Base-by-base conservation (phyloP, 1,284 basidiomycete species). In the Cryptococcus jaspeensis region DNA sequence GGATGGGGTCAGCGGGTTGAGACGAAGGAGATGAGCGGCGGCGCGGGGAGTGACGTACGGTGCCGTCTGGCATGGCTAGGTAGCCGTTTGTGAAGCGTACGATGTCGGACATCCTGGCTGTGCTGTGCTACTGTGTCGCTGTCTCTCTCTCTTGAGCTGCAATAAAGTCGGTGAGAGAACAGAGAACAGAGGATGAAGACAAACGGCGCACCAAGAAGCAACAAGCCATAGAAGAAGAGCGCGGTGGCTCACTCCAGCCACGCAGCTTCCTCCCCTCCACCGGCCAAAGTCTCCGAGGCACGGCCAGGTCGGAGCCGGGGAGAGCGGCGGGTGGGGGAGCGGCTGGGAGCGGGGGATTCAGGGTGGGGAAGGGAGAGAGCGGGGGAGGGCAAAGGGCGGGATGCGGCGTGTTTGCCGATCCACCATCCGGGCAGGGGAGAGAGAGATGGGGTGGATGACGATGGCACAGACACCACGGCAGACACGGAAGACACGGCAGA, bases 41-140 rank as follows among this genome's bases (percentile, higher is more conserved):
- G 28, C 12, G 20, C 42, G 25, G 50, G 23, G 51, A 22, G 37
- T 13, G 40, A 52, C 58, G 47, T 43, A 65, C 65, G 44, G 80
- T 83, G 22, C 89, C 90, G 67, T 91, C 87, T 69, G 90, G 87
- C 58, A 82, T 83, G 2, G 87, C 84, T 37, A 91, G 79, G 55
- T 87, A 76, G 66, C 90, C 90, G 75, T 92, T 91, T 22, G 89
- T 92, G 76, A 92, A 91, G 76, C 90, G 89, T 53, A 91, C 77
- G 22, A 91, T 64, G 40, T 71, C 65, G 41, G 65, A 52, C 62
- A 67, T 67, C 36, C 41, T 42, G 22, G 42, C 43, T 39, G 43
- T 12, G 5, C 20, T 32, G 35, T 13, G 11, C 11, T 25, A 20
- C 49, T 6, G 35, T 25, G 45, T 47, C 45, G 28, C 25, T 47